A percentile compares a stretch with the other conserved stretches of the same genome.
Evolutionary conservation across 1,284 basidiomycete species (phyloP).

Genomic region (Cryptococcus sp.): DNA sequence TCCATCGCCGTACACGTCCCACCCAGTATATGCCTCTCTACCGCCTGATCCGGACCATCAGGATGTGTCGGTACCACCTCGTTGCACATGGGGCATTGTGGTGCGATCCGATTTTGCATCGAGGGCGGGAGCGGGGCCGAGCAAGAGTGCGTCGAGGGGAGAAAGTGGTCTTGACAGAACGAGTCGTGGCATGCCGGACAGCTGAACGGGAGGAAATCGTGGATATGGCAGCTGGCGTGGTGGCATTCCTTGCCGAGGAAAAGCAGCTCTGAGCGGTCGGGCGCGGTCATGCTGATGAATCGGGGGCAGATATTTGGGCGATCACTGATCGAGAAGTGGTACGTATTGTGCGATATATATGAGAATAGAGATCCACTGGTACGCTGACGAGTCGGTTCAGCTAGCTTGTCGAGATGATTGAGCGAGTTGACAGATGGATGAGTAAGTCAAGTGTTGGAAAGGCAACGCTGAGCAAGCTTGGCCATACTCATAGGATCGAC

Average conservation of each 20-base stretch:
- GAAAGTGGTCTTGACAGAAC: constrained; percentile 46
- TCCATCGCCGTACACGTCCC: constrained; percentile 38
- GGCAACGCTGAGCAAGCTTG: too few relatives aligned
- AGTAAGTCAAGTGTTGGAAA: too few relatives aligned
- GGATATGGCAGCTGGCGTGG: constrained; percentile 42
- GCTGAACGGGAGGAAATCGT: constrained; percentile 47
- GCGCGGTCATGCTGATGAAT: background rate
- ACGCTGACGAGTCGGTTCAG: too few relatives aligned
- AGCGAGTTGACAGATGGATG: too few relatives aligned
- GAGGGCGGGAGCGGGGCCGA: constrained; percentile 38
- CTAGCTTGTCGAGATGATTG: too few relatives aligned
- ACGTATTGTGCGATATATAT: too few relatives aligned
- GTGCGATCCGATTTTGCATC: constrained; percentile 45
- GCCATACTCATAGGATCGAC: too few relatives aligned
- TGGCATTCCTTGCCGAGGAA: constrained; percentile 44
- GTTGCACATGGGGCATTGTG: constrained; percentile 44
- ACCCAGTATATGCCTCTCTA: constrained; percentile 40
- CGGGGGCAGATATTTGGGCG: too few relatives aligned
- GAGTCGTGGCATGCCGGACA: constrained; percentile 45
- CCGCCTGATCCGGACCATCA: constrained; percentile 39
- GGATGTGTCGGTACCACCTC: constrained; percentile 32
- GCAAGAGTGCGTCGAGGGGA: constrained; percentile 40
- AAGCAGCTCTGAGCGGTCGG: constrained; percentile 33
- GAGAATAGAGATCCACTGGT: too few relatives aligned
- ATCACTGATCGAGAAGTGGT: too few relatives aligned